Base-by-base conservation (phyloP, 1,284 basidiomycete species). In the Megacollybia platyphylla region DNA sequence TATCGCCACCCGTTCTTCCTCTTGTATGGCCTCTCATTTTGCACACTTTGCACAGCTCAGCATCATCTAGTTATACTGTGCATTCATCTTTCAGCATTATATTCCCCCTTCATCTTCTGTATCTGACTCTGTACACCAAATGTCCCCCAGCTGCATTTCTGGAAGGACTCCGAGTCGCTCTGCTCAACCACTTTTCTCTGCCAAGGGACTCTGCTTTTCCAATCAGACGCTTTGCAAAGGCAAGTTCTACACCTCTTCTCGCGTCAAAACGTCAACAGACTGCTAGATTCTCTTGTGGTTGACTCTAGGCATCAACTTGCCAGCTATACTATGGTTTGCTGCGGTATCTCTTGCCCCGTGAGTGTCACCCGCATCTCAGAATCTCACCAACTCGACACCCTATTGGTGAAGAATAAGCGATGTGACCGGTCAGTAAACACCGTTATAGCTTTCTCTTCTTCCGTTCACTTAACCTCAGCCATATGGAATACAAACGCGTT, bases 401-500 rank as follows among this genome's bases (percentile, higher is more conserved):
- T 15, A 15, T 42, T 36, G 44, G n/a, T 43, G 5, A 50, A 87
- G 84, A 35, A 64, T 87, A 27, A 80, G 75, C 47, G 84, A 87
- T 57, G 76, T 88, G 27, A 87, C 85, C 28, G 68, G 68, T 68
- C 46, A 56, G 61, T 41, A 18, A 20, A 37, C 11, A n/a, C 36
- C 11, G 10, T 9, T 10, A 15, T 10, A 15, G 13, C 34, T 18
- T 45, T 26, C 28, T 28, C 26, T 26, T 44, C 30, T 7, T 15
- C 34, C 56, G 75, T 31, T 70, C 65, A 17, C 72, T 74, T 51
- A 63, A 76, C 24, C 28, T 73, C 71, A 53, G 85, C 86, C 9
- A 74, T 88, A 13, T 88, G 84, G 81, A 89, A 89, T 57, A 77
- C 82, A 7, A 87, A 87, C 53, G 84, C 85, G 3, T 86, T 89